phyloP scores from a whole-genome alignment of 306 rosid genomes.

The Vigna unguiculata region DNA sequence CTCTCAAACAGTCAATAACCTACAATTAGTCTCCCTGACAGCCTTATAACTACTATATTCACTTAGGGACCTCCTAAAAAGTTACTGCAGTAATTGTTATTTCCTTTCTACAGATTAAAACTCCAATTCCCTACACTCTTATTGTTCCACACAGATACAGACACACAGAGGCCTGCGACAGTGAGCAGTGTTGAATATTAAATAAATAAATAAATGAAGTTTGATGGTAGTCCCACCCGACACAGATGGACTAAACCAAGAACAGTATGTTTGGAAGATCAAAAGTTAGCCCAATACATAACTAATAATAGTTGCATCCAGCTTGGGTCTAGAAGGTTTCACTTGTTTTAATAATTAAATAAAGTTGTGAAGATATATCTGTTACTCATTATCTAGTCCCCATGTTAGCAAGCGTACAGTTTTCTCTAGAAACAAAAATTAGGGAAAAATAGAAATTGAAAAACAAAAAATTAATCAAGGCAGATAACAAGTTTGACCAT shows the following conservation, averaged over 20 bases:
- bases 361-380: constrained; percentile 1
- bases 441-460: constrained; percentile 1
- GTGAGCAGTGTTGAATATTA: neutral
- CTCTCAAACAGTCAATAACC: constrained; percentile 1
- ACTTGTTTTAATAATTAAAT: constrained; percentile 1
- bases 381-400: neutral
- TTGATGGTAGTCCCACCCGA: neutral
- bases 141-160: neutral
- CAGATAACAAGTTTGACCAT: neutral
- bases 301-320: neutral
- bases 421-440: constrained; percentile 11
- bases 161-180: neutral
- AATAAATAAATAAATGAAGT: neutral
- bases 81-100: neutral
- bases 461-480: neutral
- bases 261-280: neutral
- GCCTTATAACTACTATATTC: neutral
- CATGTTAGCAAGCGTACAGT: neutral
- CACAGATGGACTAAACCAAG: neutral
- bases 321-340: neutral
- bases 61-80: neutral
- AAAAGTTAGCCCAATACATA: neutral
- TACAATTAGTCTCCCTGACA: neutral
- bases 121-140: neutral
- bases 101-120: constrained; percentile 5